phyloP scores from a whole-genome alignment of 1,284 basidiomycete genomes.

The Clitocybe nebularis region DNA sequence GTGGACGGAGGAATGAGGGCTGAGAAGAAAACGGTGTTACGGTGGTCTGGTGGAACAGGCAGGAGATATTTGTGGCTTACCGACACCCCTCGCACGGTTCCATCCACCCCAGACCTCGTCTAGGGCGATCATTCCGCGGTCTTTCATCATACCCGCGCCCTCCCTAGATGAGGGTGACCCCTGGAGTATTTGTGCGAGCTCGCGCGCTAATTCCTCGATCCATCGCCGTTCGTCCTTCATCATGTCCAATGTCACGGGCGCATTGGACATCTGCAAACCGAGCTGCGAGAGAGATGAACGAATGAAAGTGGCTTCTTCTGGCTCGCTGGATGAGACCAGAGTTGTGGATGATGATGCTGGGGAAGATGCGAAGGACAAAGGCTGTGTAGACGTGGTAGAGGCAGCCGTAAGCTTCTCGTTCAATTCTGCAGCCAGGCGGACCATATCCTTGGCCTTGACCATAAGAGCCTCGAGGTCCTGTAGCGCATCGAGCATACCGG shows the following conservation, averaged over 20 bases:
- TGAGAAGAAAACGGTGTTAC: constrained; percentile 13
- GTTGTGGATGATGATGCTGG: constrained; percentile 18
- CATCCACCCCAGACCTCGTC: constrained; percentile 98
- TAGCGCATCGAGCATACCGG: constrained; percentile 76
- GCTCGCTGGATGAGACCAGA: constrained; percentile 41
- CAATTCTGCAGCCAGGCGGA: constrained; percentile 82
- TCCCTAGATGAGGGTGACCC: constrained; percentile 30
- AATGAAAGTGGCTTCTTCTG: constrained; percentile 83
- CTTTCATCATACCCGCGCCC: constrained; percentile 55
- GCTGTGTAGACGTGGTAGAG: constrained; percentile 29
- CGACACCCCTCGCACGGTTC: constrained; percentile 93
- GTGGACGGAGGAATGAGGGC: constrained; percentile 89
- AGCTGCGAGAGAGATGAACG: constrained; percentile 86
- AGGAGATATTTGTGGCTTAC: constrained; percentile 45
- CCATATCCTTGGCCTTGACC: constrained; percentile 93
- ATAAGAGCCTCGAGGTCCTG: constrained; percentile 90
- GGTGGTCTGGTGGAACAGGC: constrained; percentile 5
- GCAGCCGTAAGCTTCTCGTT: constrained; percentile 76
- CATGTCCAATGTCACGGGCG: constrained; percentile 90
- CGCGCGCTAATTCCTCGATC: constrained; percentile 78
- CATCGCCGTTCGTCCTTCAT: constrained; percentile 80
- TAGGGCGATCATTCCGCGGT: constrained; percentile 78
- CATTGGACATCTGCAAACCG: constrained; percentile 72
- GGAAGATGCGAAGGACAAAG: constrained; percentile 13
- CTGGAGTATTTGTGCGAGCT: constrained; percentile 76